Evolutionary conservation across 768 basidiomycete species (phyloP).

Genomic region (Mycena crocata): DNA sequence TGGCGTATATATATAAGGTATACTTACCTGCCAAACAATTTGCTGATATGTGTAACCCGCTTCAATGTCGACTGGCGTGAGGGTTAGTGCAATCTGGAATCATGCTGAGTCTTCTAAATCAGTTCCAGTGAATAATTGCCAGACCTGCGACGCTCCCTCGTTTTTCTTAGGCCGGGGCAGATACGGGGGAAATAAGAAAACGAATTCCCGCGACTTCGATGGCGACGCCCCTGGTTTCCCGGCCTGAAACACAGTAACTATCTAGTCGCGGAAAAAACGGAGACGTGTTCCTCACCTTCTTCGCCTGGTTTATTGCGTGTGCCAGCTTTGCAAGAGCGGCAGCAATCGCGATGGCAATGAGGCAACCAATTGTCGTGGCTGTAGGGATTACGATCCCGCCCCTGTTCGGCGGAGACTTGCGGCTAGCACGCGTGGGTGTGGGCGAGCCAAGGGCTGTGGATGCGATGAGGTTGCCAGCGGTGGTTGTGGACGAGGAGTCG

Average conservation of each 20-base stretch:
- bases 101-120: not conserved
- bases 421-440: not conserved
- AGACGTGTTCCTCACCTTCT: constrained; percentile 2
- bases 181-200: constrained; percentile 3
- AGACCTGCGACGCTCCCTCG: not conserved
- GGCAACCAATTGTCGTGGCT: not conserved
- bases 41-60: not conserved
- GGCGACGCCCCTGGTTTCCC: not conserved
- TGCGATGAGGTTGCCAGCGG: not conserved
- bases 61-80: constrained; percentile 11
- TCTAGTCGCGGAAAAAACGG: not conserved
- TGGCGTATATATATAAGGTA: not conserved
- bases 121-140: not conserved
- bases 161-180: not conserved
- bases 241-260: not conserved
- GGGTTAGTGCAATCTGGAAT: constrained; percentile 2
- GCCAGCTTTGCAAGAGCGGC: not conserved
- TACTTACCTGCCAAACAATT: constrained; percentile 12
- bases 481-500: not conserved
- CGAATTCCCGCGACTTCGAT: not conserved
- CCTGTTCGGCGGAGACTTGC: not conserved
- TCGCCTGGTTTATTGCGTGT: not conserved
- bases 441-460: not conserved
- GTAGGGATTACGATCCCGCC: not conserved
- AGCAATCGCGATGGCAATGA: not conserved